Evolutionary conservation across 768 basidiomycete genomes (phyloP), one percentile per base, ranked within the genome.

Genomic region (Dioszegia hungarica): DNA sequence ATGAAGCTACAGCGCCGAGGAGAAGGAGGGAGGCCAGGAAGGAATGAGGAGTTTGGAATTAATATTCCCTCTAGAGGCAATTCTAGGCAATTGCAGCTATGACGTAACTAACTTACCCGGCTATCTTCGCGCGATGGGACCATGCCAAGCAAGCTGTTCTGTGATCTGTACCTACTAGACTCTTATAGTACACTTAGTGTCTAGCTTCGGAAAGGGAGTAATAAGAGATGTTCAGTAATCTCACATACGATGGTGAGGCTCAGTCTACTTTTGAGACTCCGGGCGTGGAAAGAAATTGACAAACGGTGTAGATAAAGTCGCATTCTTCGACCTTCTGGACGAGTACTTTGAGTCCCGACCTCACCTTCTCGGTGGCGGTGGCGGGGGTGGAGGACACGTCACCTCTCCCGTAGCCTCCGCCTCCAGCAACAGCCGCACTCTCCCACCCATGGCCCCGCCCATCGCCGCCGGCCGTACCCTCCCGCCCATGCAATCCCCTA

Each of bases 291-390:
- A 49, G 11, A 9, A 6, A 19, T 29, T 20, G 47, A 31, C 8
- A 10, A 17, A 22, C 6, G 6, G 12, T 15, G 14, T 15, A 51
- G 49, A 51, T 25, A 51, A 51, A 28, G 49, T 51, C 49, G 70
- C 67, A 1, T 72, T 72, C 63, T 72, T 72, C 53, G 60, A 62
- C 48, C 70, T 72, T 17, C 56, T 72, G 0, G 70, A 72, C 36
- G 70, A 72, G 46, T 72, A 72, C 56, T 72, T 72, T 36, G 68
- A 52, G 24, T 69, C 67, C 20, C 59, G 70, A 17, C 68, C 70
- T 8, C 66, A 72, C 27, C 59, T 66, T 31, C 43, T 63, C 27
- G 44, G 44, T 10, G 40, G 49, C 12, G 20, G 33, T 28, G 25
- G 29, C 5, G 1, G 12, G 19, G 19, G 36, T 15, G n/a, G n/a